Evolutionary conservation across 2,329 filamentous ascomycete species (phyloP).

Genomic region (Fusarium caatingaense): DNA sequence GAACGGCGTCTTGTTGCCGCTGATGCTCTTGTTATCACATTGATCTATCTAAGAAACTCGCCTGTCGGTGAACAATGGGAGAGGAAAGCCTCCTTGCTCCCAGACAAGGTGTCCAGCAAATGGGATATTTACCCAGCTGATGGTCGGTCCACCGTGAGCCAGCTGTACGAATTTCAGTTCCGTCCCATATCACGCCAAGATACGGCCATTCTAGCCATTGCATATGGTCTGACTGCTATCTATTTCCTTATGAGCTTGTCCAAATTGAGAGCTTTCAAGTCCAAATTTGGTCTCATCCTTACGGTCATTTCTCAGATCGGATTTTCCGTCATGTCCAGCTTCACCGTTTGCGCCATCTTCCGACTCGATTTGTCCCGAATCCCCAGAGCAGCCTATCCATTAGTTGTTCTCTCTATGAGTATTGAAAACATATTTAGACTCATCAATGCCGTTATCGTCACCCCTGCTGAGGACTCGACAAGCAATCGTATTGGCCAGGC

Average conservation of each 20-base stretch:
- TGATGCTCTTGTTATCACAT: constrained; percentile 81
- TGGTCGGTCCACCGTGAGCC: constrained; percentile 64
- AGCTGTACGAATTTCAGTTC: constrained; percentile 83
- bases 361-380: constrained; percentile 81
- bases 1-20: constrained; percentile 75
- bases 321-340: constrained; percentile 80
- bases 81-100: constrained; percentile 65
- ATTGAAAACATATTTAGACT: constrained; percentile 82
- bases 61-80: constrained; percentile 75
- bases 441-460: constrained; percentile 81
- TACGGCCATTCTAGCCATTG: constrained; percentile 70
- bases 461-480: constrained; percentile 74
- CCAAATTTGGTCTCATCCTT: constrained; percentile 76
- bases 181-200: constrained; percentile 77
- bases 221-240: constrained; percentile 71
- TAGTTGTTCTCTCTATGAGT: constrained; percentile 81
- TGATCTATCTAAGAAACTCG: constrained; percentile 75
- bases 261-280: constrained; percentile 79
- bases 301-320: constrained; percentile 77
- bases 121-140: constrained; percentile 75
- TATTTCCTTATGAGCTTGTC: constrained; percentile 77
- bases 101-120: constrained; percentile 59
- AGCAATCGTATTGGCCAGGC: constrained; percentile 78
- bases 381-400: constrained; percentile 78
- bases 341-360: constrained; percentile 81